These are phyloP conservation scores for Fagopyrum homotropicum DNA, from an alignment of 148 eudicot genomes.

Conservation along the genomic window DNA sequence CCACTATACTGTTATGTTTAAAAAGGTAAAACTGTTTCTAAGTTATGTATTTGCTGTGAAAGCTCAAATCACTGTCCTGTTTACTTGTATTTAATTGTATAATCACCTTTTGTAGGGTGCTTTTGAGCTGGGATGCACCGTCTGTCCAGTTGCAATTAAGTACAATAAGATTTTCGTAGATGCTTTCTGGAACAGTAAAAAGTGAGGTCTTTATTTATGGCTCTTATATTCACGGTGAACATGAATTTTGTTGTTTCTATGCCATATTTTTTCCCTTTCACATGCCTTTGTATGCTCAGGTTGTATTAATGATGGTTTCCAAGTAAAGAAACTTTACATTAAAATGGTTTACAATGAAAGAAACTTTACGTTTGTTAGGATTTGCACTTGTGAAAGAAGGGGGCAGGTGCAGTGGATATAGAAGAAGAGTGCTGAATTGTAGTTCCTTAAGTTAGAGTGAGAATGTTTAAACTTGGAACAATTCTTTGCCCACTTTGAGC, in stretches of 20 bases:
- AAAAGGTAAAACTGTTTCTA: constrained; percentile 48
- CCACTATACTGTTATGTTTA: constrained; percentile 93
- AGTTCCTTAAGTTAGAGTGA: too few species aligned
- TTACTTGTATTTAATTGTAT: background rate
- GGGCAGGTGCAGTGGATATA: too few species aligned
- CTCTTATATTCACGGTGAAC: background rate
- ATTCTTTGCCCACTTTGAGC: too few species aligned
- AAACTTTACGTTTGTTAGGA: too few species aligned
- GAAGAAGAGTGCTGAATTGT: too few species aligned
- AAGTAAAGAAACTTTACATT: too few species aligned
- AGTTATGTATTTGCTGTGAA: background rate
- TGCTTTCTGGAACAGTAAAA: constrained; percentile 96
- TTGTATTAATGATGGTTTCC: background rate
- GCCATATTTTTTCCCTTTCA: background rate
- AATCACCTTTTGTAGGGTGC: constrained; percentile 56
- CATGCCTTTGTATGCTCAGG: background rate
- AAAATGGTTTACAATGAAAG: too few species aligned
- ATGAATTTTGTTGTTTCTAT: background rate
- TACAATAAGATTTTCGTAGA: constrained; percentile 97
- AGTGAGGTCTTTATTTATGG: constrained; percentile 41
- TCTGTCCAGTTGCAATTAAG: constrained; percentile 95
- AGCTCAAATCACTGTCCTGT: too few species aligned
- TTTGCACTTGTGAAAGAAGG: too few species aligned
- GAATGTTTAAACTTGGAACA: too few species aligned
- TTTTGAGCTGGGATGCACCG: constrained; percentile 92